phyloP scores from a whole-genome alignment of 2,329 filamentous ascomycete species.

The Colletotrichum sp. region DNA sequence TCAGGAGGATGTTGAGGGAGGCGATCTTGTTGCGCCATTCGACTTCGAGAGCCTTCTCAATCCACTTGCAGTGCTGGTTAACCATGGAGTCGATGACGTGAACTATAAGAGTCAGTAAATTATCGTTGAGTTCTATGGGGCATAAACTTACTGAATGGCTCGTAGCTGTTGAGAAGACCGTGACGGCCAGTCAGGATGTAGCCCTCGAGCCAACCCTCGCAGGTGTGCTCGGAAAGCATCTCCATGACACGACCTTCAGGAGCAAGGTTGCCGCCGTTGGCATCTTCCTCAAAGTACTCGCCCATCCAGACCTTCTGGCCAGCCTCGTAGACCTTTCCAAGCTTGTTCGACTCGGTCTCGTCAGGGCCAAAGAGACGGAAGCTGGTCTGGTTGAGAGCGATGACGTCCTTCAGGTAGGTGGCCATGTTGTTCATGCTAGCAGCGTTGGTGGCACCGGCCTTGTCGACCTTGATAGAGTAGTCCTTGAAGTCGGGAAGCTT shows the following conservation, averaged over 20 bases:
- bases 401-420: slow-evolving; percentile 68
- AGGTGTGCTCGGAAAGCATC: slow-evolving; percentile 82
- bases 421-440: slow-evolving; percentile 75
- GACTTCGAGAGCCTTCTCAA: slow-evolving; percentile 81
- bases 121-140: neutral
- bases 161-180: slow-evolving; percentile 79
- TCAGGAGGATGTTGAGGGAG: slow-evolving; percentile 80
- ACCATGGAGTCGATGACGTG: slow-evolving; percentile 87
- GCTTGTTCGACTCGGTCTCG: slow-evolving; percentile 83
- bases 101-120: slow-evolving; percentile 33
- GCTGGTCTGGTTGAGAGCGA: slow-evolving; percentile 65
- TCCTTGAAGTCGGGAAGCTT: slow-evolving; percentile 72
- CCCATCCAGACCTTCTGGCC: slow-evolving; percentile 83
- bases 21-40: slow-evolving; percentile 76
- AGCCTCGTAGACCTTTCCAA: slow-evolving; percentile 71
- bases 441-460: slow-evolving; percentile 58
- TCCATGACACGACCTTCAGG: slow-evolving; percentile 78
- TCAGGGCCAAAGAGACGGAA: slow-evolving; percentile 82
- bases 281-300: slow-evolving; percentile 78
- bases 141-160: slow-evolving; percentile 63
- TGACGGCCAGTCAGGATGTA: slow-evolving; percentile 78
- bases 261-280: slow-evolving; percentile 74
- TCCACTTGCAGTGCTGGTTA: slow-evolving; percentile 82
- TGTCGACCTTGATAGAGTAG: slow-evolving; percentile 67
- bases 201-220: slow-evolving; percentile 81